These are phyloP conservation scores for Dendrostoma leiphaemia DNA, from an alignment of 2,329 filamentous ascomycete species.

Conservation along the genomic window DNA sequence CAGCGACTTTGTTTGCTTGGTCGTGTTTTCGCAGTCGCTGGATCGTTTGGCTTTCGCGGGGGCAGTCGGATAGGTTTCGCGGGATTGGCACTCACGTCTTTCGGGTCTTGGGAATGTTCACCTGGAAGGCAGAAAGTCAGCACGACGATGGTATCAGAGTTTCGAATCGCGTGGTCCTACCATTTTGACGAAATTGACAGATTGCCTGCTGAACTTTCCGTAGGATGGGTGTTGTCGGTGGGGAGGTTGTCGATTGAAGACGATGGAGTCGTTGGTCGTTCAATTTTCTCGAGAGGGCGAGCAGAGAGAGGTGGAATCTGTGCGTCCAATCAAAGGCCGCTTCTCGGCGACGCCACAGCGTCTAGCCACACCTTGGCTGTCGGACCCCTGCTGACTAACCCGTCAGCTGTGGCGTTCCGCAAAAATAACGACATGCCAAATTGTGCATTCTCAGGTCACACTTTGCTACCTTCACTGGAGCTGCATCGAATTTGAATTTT, in stretches of 20 bases:
- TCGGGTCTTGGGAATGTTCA: slow-evolving; percentile 98
- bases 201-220: slow-evolving; percentile 15
- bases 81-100: slow-evolving; percentile 71
- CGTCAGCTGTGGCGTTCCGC: neutral
- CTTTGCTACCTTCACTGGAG: neutral
- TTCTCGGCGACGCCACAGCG: neutral
- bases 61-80: slow-evolving; percentile 42
- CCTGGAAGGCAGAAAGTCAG: slow-evolving; percentile 46
- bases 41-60: slow-evolving; percentile 33
- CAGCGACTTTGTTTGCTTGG: neutral
- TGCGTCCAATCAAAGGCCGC: slow-evolving; percentile 1
- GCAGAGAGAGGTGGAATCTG: slow-evolving; percentile 1
- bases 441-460: too few relatives aligned
- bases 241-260: slow-evolving; percentile 11
- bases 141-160: neutral
- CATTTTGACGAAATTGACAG: slow-evolving; percentile 20
- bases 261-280: neutral
- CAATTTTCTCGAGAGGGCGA: slow-evolving; percentile 9
- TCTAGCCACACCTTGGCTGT: neutral
- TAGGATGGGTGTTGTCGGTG: slow-evolving; percentile 15
- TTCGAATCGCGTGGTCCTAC: slow-evolving; percentile 6
- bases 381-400: neutral
- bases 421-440: neutral
- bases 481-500: neutral
- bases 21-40: neutral